phyloP scores from a whole-genome alignment of 2,329 filamentous ascomycete species.

The Colletotrichum filicis region DNA sequence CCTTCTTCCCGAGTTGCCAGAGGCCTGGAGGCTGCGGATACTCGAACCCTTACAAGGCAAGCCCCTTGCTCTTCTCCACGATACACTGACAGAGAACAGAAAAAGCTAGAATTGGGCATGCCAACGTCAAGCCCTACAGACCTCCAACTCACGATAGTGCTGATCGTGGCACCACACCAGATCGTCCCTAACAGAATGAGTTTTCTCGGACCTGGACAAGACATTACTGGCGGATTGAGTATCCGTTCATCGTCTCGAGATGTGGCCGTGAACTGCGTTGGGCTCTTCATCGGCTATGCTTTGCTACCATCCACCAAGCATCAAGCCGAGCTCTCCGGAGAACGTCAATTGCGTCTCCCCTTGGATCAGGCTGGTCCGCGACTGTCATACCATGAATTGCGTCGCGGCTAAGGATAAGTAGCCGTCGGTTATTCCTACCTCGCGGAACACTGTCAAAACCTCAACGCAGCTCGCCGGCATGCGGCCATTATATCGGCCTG shows the following conservation, averaged over 20 bases:
- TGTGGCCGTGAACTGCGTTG: not conserved
- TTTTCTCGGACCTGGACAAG: not conserved
- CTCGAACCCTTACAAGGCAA: not conserved
- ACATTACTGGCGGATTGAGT: not conserved
- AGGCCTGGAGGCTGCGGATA: not conserved
- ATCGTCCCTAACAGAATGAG: slow-evolving; percentile 14
- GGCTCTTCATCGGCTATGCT: slow-evolving; percentile 9
- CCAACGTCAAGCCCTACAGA: not conserved
- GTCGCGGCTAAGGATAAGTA: not conserved
- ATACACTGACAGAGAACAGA: not conserved
- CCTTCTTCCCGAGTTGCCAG: not conserved
- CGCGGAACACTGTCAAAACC: not conserved
- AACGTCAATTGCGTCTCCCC: slow-evolving; percentile 3
- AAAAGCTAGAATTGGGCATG: not conserved
- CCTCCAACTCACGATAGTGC: not conserved
- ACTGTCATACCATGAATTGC: slow-evolving; percentile 15
- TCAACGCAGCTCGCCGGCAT: slow-evolving; percentile 2
- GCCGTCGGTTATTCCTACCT: slow-evolving; percentile 29
- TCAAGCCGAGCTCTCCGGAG: not conserved
- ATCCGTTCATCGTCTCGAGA: not conserved
- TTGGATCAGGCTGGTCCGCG: slow-evolving; percentile 11
- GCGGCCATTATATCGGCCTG: slow-evolving; percentile 4
- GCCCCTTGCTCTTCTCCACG: slow-evolving; percentile 9
- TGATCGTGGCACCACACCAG: slow-evolving; percentile 20
- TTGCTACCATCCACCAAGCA: slow-evolving; percentile 14